phyloP scores from a whole-genome alignment of 768 basidiomycete species.

The Kwoniella sp. region DNA sequence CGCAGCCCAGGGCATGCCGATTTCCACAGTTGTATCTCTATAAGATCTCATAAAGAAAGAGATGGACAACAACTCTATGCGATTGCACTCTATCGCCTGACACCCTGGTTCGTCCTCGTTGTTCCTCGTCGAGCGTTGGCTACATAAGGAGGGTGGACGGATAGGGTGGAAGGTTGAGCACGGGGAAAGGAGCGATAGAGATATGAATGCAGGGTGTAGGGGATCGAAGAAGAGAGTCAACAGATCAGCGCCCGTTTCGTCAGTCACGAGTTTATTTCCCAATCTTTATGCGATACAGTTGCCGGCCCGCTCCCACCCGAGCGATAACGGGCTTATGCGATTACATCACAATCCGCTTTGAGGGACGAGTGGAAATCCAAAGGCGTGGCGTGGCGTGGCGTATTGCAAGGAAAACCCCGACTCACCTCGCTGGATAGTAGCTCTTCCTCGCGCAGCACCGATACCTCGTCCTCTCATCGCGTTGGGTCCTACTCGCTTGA shows the following conservation, averaged over 20 bases:
- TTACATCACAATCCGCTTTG: too few species aligned
- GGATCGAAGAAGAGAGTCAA: too few species aligned
- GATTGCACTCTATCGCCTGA: conserved; percentile 46
- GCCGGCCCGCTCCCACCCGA: too few species aligned
- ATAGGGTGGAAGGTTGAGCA: not conserved
- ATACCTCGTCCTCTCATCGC: conserved; percentile 99
- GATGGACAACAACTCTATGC: too few species aligned
- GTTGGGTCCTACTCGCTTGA: conserved; percentile 96
- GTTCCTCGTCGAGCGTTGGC: conserved; percentile 52
- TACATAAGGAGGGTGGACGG: conserved; percentile 6
- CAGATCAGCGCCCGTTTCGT: too few species aligned
- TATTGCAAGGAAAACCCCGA: conserved; percentile 34
- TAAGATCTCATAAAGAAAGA: too few species aligned
- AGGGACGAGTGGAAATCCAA: not conserved
- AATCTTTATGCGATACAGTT: too few species aligned
- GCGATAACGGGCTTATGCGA: too few species aligned
- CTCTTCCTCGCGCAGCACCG: conserved; percentile 96
- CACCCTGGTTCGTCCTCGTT: conserved; percentile 52
- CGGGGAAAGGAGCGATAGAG: not conserved
- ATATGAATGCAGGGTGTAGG: too few species aligned
- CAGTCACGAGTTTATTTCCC: too few species aligned
- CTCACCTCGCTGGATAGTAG: conserved; percentile 96
- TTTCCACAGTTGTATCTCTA: too few species aligned
- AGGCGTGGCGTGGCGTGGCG: conserved; percentile 11
- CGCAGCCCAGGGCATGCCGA: too few species aligned